phyloP scores from a whole-genome alignment of 129 eudicot species.

The Flaveria robusta region DNA sequence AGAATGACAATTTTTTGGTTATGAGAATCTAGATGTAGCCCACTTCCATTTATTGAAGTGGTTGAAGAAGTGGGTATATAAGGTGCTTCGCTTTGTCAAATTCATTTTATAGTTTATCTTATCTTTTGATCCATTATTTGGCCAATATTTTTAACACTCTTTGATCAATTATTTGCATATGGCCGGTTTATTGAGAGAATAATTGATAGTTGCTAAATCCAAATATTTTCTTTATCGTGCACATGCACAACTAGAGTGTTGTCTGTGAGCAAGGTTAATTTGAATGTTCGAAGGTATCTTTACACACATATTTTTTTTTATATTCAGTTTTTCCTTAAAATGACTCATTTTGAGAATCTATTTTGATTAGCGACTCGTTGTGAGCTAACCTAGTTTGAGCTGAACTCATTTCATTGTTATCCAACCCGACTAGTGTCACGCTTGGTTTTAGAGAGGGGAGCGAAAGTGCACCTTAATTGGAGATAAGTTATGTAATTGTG shows the following conservation, averaged over 20 bases:
- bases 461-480: no score
- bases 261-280: background rate
- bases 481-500: no score
- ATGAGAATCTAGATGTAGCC: constrained; percentile 18
- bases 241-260: background rate
- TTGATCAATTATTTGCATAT: constrained; percentile 1
- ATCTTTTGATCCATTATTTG: constrained; percentile 20
- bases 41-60: constrained; percentile 27
- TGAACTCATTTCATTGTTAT: no score
- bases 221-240: background rate
- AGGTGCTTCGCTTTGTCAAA: constrained; percentile 5
- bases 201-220: background rate
- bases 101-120: constrained; percentile 17
- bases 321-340: no score
- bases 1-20: background rate
- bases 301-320: no score
- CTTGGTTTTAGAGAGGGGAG: no score
- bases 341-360: no score
- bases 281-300: background rate
- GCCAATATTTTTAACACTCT: constrained; percentile 7
- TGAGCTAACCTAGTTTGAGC: no score
- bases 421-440: no score
- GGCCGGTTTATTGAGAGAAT: background rate
- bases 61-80: constrained; percentile 23
- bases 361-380: no score